Evolutionary conservation across 495 filamentous ascomycete genomes (phyloP).

Genomic region (Bathelium albidoporum): DNA sequence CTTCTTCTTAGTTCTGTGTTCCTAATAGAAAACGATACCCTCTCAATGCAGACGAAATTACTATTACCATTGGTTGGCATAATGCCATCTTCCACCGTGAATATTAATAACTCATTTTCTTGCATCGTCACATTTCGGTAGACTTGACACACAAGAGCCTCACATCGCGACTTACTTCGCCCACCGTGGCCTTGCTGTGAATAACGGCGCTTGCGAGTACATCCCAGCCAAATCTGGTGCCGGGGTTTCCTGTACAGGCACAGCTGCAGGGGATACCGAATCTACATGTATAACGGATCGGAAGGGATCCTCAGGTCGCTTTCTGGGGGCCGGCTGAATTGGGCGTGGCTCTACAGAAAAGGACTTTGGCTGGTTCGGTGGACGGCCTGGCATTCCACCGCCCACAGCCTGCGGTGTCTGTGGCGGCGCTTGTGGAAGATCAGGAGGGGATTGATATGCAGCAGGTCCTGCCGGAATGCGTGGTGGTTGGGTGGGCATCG

Average conservation of each 20-base stretch:
- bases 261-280: background rate
- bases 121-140: too few relatives aligned
- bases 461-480: background rate
- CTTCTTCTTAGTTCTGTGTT: conserved; percentile 4
- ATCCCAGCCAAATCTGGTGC: background rate
- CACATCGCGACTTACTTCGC: background rate
- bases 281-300: background rate
- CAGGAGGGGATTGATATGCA: background rate
- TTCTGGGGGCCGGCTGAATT: background rate
- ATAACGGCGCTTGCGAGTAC: background rate
- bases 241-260: background rate
- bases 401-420: background rate
- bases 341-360: background rate
- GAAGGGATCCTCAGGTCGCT: background rate
- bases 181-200: background rate
- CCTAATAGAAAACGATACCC: conserved; percentile 4
- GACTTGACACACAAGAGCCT: too few relatives aligned
- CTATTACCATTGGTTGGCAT: background rate
- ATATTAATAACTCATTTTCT: too few relatives aligned
- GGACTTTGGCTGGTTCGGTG: background rate
- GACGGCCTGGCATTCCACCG: background rate
- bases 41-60: background rate
- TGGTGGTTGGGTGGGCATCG: background rate
- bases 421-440: background rate
- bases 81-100: too few relatives aligned